Base-by-base conservation (phyloP, 768 basidiomycete species). In the Sporobolomyces phaffii region DNA sequence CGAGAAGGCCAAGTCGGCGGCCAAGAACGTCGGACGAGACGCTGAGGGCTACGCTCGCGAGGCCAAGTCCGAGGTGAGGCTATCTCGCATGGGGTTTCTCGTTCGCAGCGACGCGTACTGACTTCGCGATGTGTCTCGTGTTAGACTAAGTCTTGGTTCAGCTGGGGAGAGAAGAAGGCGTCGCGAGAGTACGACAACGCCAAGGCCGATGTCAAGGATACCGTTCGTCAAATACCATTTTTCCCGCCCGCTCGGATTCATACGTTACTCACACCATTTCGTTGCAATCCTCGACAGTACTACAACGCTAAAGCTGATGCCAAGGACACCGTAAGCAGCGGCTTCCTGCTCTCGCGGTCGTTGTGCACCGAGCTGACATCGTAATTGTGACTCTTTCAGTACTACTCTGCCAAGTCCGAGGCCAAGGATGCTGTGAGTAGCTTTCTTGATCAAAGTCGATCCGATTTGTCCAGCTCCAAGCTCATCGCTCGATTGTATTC, bases 161-260 rank as follows among this genome's bases (percentile, higher is more conserved):
- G 28, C 41, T 68, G 60, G 60, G 56, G 66, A 43, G 41, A 58
- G 66, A 45, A 41, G 24, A 62, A 68, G 57, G 61, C 50, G n/a
- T 49, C 57, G 49, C 5, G 57, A 24, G 66, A 68, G 20, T 52
- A 62, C 29, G 43, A 59, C 28, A 36, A 34, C 8, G 56, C 66
- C 14, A 59, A 52, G 61, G 10, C 22, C 1, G 38, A 43, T 6
- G 57, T 61, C 24, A 51, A 62, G 54, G 34, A 57, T 14, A 56
- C 61, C 28, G 65, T 67, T 38, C 44, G 52, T 53, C 34, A n/a
- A n/a, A n/a, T n/a, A n/a, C n/a, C n/a, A 20, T 14, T 24, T 10
- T 20, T 31, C 15, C 11, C 52, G 33, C 24, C 22, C 15, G 34
- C 15, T n/a, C 33, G 15, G 20, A 20, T 8, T 7, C 7, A 9